Conservation (phyloP, 2,329 filamentous ascomycete species). For the Blastomyces percursus region DNA sequence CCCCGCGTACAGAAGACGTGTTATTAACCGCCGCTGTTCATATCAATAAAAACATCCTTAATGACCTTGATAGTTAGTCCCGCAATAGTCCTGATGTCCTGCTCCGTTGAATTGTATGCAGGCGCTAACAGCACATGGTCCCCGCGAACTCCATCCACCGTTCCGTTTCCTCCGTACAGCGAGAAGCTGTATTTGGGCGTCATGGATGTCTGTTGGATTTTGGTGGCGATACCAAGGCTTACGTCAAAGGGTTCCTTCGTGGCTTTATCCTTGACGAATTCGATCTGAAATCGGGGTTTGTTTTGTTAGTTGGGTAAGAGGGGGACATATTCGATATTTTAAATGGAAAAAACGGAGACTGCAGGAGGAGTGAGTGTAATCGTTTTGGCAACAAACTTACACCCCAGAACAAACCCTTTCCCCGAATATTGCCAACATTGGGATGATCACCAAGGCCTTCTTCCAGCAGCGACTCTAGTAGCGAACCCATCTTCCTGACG, state of each 20-base stretch:
- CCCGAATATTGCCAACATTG: constrained; percentile 48
- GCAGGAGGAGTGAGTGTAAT: no score
- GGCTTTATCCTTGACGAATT: constrained; percentile 46
- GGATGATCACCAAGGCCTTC: constrained; percentile 35
- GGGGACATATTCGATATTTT: background rate
- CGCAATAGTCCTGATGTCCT: constrained; percentile 48
- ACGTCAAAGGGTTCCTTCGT: constrained; percentile 46
- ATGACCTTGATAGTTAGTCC: constrained; percentile 43
- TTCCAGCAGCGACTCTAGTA: constrained; percentile 34
- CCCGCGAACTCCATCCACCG: constrained; percentile 47
- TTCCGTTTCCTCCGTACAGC: constrained; percentile 54
- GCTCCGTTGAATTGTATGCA: constrained; percentile 51
- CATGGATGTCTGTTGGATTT: constrained; percentile 42
- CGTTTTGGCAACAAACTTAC: constrained; percentile 29
- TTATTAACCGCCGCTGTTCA: background rate
- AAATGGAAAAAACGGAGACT: background rate
- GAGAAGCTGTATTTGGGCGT: constrained; percentile 40
- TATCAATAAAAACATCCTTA: constrained; percentile 35
- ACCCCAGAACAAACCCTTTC: constrained; percentile 49
- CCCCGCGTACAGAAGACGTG: background rate
- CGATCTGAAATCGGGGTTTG: constrained; percentile 31
- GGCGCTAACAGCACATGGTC: constrained; percentile 63
- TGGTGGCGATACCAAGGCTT: constrained; percentile 35
- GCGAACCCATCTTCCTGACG: constrained; percentile 43
- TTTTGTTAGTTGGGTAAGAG: background rate